Conservation (phyloP, 2,329 filamentous ascomycete genomes). For the Alternaria arbusti region DNA sequence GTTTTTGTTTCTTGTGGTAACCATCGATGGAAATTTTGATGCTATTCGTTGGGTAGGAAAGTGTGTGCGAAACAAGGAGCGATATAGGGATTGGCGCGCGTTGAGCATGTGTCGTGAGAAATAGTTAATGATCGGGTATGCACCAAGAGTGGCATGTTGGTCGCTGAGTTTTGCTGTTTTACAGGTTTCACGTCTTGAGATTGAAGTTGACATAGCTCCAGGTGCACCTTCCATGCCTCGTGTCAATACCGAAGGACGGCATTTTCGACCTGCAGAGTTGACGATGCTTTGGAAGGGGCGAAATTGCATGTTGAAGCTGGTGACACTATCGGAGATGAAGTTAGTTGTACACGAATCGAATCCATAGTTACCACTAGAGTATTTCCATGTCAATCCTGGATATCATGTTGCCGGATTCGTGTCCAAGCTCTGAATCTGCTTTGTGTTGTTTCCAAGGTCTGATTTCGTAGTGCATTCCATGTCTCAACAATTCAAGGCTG, state of each 20-base stretch:
- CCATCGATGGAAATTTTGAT: not conserved
- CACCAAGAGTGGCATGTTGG: not conserved
- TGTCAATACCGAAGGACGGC: not conserved
- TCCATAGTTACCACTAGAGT: not conserved
- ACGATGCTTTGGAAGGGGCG: not conserved
- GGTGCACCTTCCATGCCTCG: not conserved
- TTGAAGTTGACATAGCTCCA: not conserved
- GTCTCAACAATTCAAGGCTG: not conserved
- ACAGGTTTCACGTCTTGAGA: not conserved
- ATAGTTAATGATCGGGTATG: not conserved
- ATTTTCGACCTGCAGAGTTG: not conserved
- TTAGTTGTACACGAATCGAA: not conserved
- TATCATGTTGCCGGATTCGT: not conserved
- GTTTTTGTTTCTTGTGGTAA: conserved; percentile 4
- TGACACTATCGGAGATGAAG: not conserved
- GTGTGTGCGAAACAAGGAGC: not conserved
- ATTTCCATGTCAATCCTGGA: not conserved
- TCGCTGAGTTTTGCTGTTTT: not conserved
- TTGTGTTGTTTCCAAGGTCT: not conserved
- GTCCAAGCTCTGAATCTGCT: not conserved
- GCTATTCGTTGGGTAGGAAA: not conserved
- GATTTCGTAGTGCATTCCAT: not conserved
- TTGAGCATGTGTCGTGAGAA: not conserved
- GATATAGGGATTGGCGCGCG: not conserved
- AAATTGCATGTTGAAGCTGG: not conserved